A percentile compares a stretch with the other conserved stretches of the same genome.
phyloP scores from a whole-genome alignment of 2,329 filamentous ascomycete species.

The Botrytis tulipae region DNA sequence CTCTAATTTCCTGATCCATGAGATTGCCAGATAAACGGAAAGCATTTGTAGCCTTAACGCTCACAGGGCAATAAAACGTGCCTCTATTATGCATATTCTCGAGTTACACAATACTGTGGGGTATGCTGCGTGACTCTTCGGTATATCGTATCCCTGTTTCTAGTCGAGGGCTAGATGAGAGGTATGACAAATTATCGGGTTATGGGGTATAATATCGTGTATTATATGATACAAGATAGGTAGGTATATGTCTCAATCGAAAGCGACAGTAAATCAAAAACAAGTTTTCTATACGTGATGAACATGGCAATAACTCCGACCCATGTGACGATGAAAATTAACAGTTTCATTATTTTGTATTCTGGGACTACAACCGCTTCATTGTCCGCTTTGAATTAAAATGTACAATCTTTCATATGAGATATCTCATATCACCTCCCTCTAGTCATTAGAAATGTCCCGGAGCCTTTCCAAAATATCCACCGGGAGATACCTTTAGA shows the following conservation, averaged over 20 bases:
- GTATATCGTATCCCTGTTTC: neutral
- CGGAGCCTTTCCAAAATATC: neutral
- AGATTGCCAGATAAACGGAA: neutral
- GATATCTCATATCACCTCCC: neutral
- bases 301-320: neutral
- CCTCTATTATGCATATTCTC: neutral
- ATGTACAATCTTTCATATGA: neutral
- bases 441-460: neutral
- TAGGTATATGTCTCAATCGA: neutral
- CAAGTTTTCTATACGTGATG: neutral
- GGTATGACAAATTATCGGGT: neutral
- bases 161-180: neutral
- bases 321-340: neutral
- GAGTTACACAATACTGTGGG: neutral
- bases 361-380: neutral
- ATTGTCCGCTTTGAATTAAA: neutral
- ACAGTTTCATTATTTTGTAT: neutral
- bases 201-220: neutral
- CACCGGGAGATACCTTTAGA: neutral
- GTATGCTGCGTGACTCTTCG: neutral
- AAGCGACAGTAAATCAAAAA: neutral
- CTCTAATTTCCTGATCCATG: neutral
- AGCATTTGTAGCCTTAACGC: neutral
- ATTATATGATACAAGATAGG: neutral
- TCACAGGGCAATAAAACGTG: no score